Conservation (phyloP, 1,284 basidiomycete genomes). For the Lentinula novae-zelandiae region DNA sequence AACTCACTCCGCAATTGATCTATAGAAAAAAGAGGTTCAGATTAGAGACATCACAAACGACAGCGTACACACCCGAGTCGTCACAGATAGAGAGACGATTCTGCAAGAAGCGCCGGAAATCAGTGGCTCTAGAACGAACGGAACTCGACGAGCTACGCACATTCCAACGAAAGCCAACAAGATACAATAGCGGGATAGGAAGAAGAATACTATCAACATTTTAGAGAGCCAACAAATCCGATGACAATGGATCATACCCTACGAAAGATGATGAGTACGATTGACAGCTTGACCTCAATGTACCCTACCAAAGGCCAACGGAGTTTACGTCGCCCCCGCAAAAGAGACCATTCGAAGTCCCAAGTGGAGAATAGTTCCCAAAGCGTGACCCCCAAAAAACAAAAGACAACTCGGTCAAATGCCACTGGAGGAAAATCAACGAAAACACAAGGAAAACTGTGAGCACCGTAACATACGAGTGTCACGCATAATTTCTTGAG, state of each 20-base stretch:
- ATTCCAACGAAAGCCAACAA: slow-evolving; percentile 57
- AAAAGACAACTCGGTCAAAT: slow-evolving; percentile 55
- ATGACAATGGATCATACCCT: slow-evolving; percentile 4
- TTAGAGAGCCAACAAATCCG: slow-evolving; percentile 22
- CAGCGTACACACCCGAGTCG: slow-evolving; percentile 34
- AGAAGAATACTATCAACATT: slow-evolving; percentile 51
- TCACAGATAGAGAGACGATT: slow-evolving; percentile 53
- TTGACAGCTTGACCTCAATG: not conserved
- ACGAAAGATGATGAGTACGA: slow-evolving; percentile 5
- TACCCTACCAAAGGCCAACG: slow-evolving; percentile 60
- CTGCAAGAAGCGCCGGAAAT: slow-evolving; percentile 27
- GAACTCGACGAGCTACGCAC: slow-evolving; percentile 30
- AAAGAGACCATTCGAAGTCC: slow-evolving; percentile 62
- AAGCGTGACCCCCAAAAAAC: slow-evolving; percentile 57
- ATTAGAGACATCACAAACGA: slow-evolving; percentile 1
- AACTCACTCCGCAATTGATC: slow-evolving; percentile 60
- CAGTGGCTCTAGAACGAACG: not conserved
- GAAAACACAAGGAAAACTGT: slow-evolving; percentile 4
- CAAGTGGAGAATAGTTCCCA: slow-evolving; percentile 66
- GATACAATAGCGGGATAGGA: slow-evolving; percentile 68
- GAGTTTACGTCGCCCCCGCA: slow-evolving; percentile 51
- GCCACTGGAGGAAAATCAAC: slow-evolving; percentile 33
- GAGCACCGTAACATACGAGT: slow-evolving; percentile 31
- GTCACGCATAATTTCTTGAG: slow-evolving; percentile 43
- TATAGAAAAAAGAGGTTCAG: slow-evolving; percentile 21